Conservation (phyloP, 2,329 filamentous ascomycete genomes). For the Coniosporium tulheliwenetii region DNA sequence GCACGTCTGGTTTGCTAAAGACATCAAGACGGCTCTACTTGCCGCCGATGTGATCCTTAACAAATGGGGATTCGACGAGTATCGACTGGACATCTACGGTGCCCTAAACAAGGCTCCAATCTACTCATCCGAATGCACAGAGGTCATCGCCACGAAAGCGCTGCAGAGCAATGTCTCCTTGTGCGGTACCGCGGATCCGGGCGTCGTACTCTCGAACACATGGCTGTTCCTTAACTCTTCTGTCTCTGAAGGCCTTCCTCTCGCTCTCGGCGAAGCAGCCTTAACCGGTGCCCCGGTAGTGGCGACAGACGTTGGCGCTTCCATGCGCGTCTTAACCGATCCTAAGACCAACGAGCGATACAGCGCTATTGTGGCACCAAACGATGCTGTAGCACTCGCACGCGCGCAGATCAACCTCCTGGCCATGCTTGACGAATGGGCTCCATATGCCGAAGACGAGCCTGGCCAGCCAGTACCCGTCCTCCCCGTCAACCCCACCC, state of each 20-base stretch:
- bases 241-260: conserved; percentile 38
- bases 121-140: conserved; percentile 43
- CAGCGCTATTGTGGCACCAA: conserved; percentile 48
- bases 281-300: conserved; percentile 40
- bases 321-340: conserved; percentile 39
- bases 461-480: conserved; percentile 20
- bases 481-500: conserved; percentile 32
- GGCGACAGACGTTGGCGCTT: conserved; percentile 41
- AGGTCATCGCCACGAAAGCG: conserved; percentile 40
- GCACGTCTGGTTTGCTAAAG: conserved; percentile 43
- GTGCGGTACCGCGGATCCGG: conserved; percentile 3
- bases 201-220: conserved; percentile 16
- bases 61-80: conserved; percentile 49
- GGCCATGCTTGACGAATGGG: conserved; percentile 46
- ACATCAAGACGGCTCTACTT: conserved; percentile 48
- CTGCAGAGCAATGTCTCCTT: conserved; percentile 31
- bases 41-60: conserved; percentile 51
- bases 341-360: conserved; percentile 32
- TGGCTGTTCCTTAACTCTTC: conserved; percentile 38
- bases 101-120: conserved; percentile 46
- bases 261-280: conserved; percentile 43
- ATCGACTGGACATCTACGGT: conserved; percentile 46
- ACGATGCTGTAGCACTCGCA: conserved; percentile 44
- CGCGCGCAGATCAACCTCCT: conserved; percentile 47
- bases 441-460: conserved; percentile 38